Conservation (phyloP, 2,329 filamentous ascomycete genomes). For the Diaporthe amygdali region DNA sequence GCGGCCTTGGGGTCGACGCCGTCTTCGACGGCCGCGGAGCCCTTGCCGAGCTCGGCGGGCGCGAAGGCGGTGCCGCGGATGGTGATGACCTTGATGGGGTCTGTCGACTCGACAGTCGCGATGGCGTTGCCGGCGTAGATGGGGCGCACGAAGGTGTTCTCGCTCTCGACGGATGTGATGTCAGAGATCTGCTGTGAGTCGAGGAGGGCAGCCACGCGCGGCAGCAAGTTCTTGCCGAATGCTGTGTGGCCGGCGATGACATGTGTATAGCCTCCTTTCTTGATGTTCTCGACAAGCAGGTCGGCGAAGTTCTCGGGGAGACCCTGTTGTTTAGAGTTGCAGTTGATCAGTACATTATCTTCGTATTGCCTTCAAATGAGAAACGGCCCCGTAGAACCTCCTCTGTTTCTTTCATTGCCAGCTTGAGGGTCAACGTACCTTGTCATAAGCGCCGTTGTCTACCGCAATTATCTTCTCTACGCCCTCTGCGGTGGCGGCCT, state of each 20-base stretch:
- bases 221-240: conserved; percentile 95
- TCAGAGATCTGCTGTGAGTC: conserved; percentile 95
- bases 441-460: conserved; percentile 90
- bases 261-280: conserved; percentile 92
- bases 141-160: conserved; percentile 93
- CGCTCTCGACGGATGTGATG: conserved; percentile 82
- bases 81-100: conserved; percentile 86
- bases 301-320: conserved; percentile 95
- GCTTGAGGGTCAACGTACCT: conserved; percentile 56
- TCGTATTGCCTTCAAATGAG: background rate
- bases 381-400: background rate
- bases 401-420: background rate
- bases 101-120: conserved; percentile 89
- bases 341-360: background rate
- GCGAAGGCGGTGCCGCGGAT: conserved; percentile 93
- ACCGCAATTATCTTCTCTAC: conserved; percentile 90
- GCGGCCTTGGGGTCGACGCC: conserved; percentile 83
- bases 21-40: conserved; percentile 78
- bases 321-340: conserved; percentile 57
- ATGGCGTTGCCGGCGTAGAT: conserved; percentile 99
- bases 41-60: conserved; percentile 71
- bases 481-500: conserved; percentile 88
- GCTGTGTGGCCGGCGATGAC: conserved; percentile 90
- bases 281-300: conserved; percentile 93
- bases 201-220: conserved; percentile 87